phyloP scores from a whole-genome alignment of 2,329 filamentous ascomycete species.

The Pyrenophora teres region DNA sequence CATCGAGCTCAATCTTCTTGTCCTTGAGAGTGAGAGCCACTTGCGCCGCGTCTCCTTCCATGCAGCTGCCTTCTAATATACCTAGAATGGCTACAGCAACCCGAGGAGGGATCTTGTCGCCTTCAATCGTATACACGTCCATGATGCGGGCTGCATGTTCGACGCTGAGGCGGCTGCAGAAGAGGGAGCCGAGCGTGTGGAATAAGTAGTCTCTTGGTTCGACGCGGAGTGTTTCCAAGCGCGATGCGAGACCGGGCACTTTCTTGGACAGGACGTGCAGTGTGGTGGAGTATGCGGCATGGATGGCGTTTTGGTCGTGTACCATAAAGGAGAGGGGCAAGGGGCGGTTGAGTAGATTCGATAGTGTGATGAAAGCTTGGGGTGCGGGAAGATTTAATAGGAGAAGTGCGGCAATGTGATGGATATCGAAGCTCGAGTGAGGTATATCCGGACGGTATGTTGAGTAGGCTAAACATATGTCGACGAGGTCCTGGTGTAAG shows the following conservation, averaged over 20 bases:
- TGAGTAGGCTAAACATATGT: constrained; percentile 77
- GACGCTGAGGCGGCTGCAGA: constrained; percentile 64
- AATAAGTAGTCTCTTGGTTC: constrained; percentile 59
- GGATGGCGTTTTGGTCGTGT: constrained; percentile 69
- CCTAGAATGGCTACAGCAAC: constrained; percentile 71
- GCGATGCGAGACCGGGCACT: constrained; percentile 65
- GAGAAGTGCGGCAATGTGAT: constrained; percentile 74
- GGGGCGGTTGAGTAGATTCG: constrained; percentile 77
- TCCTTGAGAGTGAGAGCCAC: constrained; percentile 23
- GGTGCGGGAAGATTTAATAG: constrained; percentile 71
- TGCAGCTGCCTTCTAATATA: constrained; percentile 53
- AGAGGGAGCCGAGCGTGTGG: constrained; percentile 66
- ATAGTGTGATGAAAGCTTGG: constrained; percentile 71
- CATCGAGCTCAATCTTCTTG: constrained; percentile 23
- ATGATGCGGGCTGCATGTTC: constrained; percentile 75
- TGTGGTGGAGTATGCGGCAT: constrained; percentile 70
- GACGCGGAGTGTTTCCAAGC: constrained; percentile 57
- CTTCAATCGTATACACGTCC: constrained; percentile 84
- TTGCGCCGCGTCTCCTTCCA: constrained; percentile 42
- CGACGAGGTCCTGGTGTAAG: constrained; percentile 68
- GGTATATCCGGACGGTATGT: constrained; percentile 84
- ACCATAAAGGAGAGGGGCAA: constrained; percentile 77
- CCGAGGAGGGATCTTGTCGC: constrained; percentile 71
- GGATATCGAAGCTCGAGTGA: constrained; percentile 70
- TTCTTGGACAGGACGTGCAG: constrained; percentile 70